Conservation (phyloP, 2,329 filamentous ascomycete species). For the Aspergillus glaucus region DNA sequence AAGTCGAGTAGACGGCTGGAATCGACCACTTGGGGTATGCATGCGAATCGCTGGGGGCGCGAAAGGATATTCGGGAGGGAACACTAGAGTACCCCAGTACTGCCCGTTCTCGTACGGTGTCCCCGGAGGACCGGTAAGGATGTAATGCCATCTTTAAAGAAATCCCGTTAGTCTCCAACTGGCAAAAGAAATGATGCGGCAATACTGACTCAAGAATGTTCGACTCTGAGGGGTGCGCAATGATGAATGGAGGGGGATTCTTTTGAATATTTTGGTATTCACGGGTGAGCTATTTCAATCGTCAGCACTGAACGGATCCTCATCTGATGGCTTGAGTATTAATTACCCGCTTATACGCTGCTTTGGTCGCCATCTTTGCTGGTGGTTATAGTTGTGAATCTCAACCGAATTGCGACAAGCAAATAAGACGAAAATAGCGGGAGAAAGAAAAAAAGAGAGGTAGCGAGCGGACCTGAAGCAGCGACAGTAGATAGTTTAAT, state of each 20-base stretch:
- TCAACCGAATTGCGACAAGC: neutral
- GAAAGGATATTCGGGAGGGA: slow-evolving; percentile 94
- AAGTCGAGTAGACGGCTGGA: slow-evolving; percentile 84
- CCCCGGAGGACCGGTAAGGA: slow-evolving; percentile 87
- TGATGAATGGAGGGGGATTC: slow-evolving; percentile 83
- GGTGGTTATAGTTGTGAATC: neutral
- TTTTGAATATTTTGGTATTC: slow-evolving; percentile 61
- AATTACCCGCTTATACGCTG: slow-evolving; percentile 64
- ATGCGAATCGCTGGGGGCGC: slow-evolving; percentile 96
- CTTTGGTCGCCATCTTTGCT: slow-evolving; percentile 61
- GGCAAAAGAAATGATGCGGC: neutral
- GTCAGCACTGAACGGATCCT: slow-evolving; percentile 6
- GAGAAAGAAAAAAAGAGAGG: neutral
- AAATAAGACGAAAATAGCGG: neutral
- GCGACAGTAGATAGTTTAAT: neutral
- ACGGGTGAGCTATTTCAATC: slow-evolving; percentile 46
- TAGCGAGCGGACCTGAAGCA: neutral
- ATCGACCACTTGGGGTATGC: slow-evolving; percentile 94
- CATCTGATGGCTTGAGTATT: neutral
- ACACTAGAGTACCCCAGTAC: slow-evolving; percentile 96
- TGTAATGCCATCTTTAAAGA: slow-evolving; percentile 72
- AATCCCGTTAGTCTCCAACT: slow-evolving; percentile 10
- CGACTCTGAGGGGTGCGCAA: slow-evolving; percentile 78
- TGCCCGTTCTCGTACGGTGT: slow-evolving; percentile 93
- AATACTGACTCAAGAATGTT: slow-evolving; percentile 77